These are phyloP conservation scores for Exophiala xenobiotica DNA, from an alignment of 2,329 filamentous ascomycete species.

Conservation along the genomic window DNA sequence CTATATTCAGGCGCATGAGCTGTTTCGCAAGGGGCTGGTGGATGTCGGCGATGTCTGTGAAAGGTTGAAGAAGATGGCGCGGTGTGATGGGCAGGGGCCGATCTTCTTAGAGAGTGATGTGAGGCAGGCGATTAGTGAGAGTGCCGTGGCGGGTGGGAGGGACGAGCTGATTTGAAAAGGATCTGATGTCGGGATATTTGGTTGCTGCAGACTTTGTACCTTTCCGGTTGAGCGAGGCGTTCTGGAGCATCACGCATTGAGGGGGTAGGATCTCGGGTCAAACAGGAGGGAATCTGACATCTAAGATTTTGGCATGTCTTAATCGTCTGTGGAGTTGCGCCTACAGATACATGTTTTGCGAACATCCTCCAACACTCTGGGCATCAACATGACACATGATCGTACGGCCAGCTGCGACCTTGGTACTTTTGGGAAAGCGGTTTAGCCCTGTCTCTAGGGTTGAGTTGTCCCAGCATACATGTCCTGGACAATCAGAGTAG, in stretches of 20 bases:
- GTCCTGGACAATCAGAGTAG: too few relatives aligned
- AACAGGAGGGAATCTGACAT: background rate
- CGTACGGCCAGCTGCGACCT: too few relatives aligned
- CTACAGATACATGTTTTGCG: too few relatives aligned
- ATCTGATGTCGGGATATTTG: too few relatives aligned
- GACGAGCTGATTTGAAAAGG: slow-evolving; percentile 68
- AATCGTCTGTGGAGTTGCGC: too few relatives aligned
- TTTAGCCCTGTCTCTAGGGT: too few relatives aligned
- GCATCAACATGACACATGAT: too few relatives aligned
- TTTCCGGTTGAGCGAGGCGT: background rate
- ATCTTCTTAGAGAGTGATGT: slow-evolving; percentile 81
- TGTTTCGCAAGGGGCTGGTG: slow-evolving; percentile 73
- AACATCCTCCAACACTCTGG: too few relatives aligned
- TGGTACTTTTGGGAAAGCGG: too few relatives aligned
- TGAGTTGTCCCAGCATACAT: too few relatives aligned
- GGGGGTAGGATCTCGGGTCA: too few relatives aligned
- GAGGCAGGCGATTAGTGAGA: slow-evolving; percentile 71
- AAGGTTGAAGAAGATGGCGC: slow-evolving; percentile 68
- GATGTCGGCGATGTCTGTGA: slow-evolving; percentile 81
- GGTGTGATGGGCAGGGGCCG: slow-evolving; percentile 83
- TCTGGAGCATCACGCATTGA: background rate
- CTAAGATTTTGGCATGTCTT: too few relatives aligned
- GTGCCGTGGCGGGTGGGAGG: slow-evolving; percentile 66
- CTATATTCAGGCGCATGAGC: slow-evolving; percentile 74
- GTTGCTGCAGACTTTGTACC: background rate